A percentile compares a stretch with the other conserved stretches of the same genome.
phyloP scores from a whole-genome alignment of 257 asterid genomes.

The Echites panduratus region DNA sequence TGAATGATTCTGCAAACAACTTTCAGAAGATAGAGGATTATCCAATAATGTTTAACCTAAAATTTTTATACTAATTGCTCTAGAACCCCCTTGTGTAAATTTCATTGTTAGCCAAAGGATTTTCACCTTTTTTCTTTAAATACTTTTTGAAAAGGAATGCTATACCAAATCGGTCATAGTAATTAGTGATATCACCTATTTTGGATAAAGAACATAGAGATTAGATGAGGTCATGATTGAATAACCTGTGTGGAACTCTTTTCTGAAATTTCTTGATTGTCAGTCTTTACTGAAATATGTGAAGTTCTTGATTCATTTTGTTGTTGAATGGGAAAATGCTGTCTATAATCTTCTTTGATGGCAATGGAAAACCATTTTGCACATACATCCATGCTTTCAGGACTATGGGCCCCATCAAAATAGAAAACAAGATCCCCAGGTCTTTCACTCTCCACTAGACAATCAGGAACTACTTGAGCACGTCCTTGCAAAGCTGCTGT shows the following conservation, averaged over 20 bases:
- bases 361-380: constrained; percentile 87
- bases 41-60: not conserved
- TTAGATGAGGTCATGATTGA: not conserved
- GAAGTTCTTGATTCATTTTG: constrained; percentile 3
- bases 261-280: not conserved
- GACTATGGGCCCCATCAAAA: constrained; percentile 99
- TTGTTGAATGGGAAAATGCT: constrained; percentile 12
- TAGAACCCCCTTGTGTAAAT: not conserved
- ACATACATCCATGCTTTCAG: constrained; percentile 99
- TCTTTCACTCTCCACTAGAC: constrained; percentile 53
- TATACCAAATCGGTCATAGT: not conserved
- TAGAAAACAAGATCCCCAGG: constrained; percentile 72
- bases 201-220: not conserved
- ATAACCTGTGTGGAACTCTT: constrained; percentile 25
- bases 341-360: constrained; percentile 42
- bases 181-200: not conserved
- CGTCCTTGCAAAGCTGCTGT: constrained; percentile 86
- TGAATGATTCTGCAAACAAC: not conserved
- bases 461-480: constrained; percentile 81
- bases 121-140: not conserved
- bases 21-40: not conserved
- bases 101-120: not conserved
- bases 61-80: not conserved
- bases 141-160: not conserved
- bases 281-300: constrained; percentile 5